Evolutionary conservation across 345 rosid species (phyloP), one percentile per base, ranked within the genome.

Genomic region (Erucastrum elatum): DNA sequence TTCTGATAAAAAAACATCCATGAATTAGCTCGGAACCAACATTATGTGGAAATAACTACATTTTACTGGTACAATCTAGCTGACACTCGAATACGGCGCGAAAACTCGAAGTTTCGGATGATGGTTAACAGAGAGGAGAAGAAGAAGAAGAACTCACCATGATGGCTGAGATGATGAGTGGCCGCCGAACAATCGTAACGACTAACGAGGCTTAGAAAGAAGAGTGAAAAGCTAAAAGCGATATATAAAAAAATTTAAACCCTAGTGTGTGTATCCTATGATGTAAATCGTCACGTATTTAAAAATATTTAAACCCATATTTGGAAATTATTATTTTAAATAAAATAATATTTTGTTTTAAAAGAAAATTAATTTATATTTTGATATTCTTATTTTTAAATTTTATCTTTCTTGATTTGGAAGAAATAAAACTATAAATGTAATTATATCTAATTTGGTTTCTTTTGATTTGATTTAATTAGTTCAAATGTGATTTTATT

Each of bases 141-240:
- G 16, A 46, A 12, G 9, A 35, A 35, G 9, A 6, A 30, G 51
- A 9, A 37, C 69, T 65, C 8, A 65, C 69, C 69, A 65, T 65
- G 68, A 64, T 64, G 69, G 51, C 49, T 65, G 51, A 21, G 30
- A 65, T 1, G 30, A 65, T 65, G 15, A 37, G 69, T 65, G 69
- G 69, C 69, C 51, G 69, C 69, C 30, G 69, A 35, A 65, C 51
- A 65, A 65, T 34, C n/a, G 69, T 65, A 16, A 35, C 68, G 68
- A 64, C 51, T 65, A 16, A 34, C 68, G 68, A 64, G 68, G 29
- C 68, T 64, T 35, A 29, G 29, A 46, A 4, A 17, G 68, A 64
- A 17, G n/a, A 35, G n/a, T 16, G 49, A 34, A 35, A 17, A 35
- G 49, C 16, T n/a, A 35, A 35, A 64, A 64, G 3, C 49, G 49